Base-by-base conservation (phyloP, 305 asterid species). In the Fraxinus floribunda region DNA sequence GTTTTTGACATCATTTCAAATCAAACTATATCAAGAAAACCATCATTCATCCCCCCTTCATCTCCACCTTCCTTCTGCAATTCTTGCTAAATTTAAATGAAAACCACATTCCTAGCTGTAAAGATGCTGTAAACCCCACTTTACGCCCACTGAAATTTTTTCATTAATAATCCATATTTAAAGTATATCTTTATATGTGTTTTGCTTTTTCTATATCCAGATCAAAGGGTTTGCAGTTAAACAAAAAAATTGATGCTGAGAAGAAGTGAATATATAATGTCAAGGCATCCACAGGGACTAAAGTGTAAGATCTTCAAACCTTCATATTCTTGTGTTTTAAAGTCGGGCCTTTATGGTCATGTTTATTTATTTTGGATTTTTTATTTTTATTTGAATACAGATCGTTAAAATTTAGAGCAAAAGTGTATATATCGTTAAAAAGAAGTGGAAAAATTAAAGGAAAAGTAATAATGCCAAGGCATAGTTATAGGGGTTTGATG, bases 381-480 rank as follows among this genome's bases (percentile, higher is more conserved):
- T 64, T 20, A 4, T 62, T 32, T 72, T 64, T 49, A 38, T 38
- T 34, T 46, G 26, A 38, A 5, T 9, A 44, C 76, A 74, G 83
- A 82, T 76, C 81, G 72, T 76, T 60, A 80, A 52, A 71, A 34
- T 86, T 78, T 57, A 52, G 75, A 36, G 16, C 15, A 32, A 71
- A n/a, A 57, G 79, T 6, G 74, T 36, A 35, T 22, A 71, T 81
- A 35, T 38, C 36, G 62, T 36, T 49, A 10, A 44, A 7, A 41
- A 32, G 36, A 44, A 36, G 22, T 2, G 35, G 26, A 36, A 77
- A 81, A 44, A 66, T 52, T 49, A 75, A 70, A 76, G 35, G 2
- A 35, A 39, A 75, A 22, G 32, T 24, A 6, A 80, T 32, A 85
- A 91, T 90, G 95, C 85, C 88, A 32, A 86, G 92, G 87, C 88